Percentiles rank a stretch among this genome's conserved stretches.
Evolutionary conservation across 495 filamentous ascomycete genomes (phyloP).

Genomic region (Hyaloscypha variabilis): DNA sequence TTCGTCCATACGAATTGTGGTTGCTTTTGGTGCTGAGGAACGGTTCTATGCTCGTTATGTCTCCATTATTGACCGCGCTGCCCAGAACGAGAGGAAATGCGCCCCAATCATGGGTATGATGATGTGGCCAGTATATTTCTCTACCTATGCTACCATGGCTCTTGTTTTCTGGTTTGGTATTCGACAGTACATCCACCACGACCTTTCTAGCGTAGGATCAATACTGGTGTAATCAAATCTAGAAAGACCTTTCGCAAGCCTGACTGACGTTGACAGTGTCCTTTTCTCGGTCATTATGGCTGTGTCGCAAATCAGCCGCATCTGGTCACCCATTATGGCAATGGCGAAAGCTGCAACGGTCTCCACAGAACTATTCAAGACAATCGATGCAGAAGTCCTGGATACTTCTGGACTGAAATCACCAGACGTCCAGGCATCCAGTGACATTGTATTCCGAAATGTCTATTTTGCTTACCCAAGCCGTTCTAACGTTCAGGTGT

Average conservation of each 20-base stretch:
- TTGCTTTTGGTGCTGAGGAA: too few relatives aligned
- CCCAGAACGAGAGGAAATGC: too few relatives aligned
- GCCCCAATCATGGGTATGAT: too few relatives aligned
- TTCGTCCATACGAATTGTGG: too few relatives aligned
- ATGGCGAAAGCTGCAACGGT: conserved; percentile 60
- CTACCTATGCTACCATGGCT: conserved; percentile 62
- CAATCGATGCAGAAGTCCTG: conserved; percentile 17
- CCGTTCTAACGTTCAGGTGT: background rate
- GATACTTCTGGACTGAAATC: background rate
- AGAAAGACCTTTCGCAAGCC: too few relatives aligned
- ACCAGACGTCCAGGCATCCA: background rate
- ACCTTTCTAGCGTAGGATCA: conserved; percentile 40
- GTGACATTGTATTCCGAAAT: background rate
- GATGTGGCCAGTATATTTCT: too few relatives aligned
- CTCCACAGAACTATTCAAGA: conserved; percentile 5
- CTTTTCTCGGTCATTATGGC: conserved; percentile 37
- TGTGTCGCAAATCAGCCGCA: conserved; percentile 59
- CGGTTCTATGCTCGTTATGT: too few relatives aligned
- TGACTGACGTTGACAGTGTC: conserved; percentile 34
- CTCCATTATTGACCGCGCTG: too few relatives aligned
- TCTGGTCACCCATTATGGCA: too few relatives aligned
- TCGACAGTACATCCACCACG: conserved; percentile 43
- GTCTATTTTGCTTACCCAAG: background rate
- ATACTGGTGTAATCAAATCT: too few relatives aligned
- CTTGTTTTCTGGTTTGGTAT: conserved; percentile 68